These are phyloP conservation scores for Gorgonomyces haynaldii DNA, from an alignment of 192 early-diverging fungal genomes.

Conservation along the genomic window DNA sequence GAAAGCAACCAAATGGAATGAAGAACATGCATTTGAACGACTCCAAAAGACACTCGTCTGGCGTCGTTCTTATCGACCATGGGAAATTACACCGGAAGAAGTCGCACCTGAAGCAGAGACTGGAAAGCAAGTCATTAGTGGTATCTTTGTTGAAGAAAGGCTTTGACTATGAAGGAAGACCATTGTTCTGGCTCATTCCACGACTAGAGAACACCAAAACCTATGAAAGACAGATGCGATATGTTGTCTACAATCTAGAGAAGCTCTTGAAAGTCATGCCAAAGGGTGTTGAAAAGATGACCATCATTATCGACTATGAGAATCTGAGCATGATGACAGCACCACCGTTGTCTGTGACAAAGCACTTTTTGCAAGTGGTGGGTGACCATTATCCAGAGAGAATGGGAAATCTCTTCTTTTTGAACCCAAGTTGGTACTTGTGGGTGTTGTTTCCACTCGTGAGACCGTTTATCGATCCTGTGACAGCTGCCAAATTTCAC, in stretches of 20 bases:
- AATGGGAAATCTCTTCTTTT: conserved; percentile 53
- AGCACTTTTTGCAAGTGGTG: conserved; percentile 60
- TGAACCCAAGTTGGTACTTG: conserved; percentile 79
- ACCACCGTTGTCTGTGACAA: conserved; percentile 24
- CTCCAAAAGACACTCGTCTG: conserved; percentile 68
- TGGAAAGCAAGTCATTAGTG: conserved; percentile 77
- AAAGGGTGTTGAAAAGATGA: conserved; percentile 60
- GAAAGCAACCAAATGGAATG: conserved; percentile 59
- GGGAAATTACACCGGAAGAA: conserved; percentile 54
- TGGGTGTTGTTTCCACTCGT: conserved; percentile 70
- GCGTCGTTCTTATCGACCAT: conserved; percentile 61
- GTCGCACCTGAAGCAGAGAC: conserved; percentile 65
- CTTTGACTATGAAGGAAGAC: conserved; percentile 64
- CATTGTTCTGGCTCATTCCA: conserved; percentile 41
- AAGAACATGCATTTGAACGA: conserved; percentile 46
- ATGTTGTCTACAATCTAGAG: conserved; percentile 76
- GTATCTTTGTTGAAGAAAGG: conserved; percentile 48
- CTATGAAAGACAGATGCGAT: conserved; percentile 60
- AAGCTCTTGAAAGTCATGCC: conserved; percentile 58
- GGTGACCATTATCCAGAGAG: conserved; percentile 86
- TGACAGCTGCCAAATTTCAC: conserved; percentile 76
- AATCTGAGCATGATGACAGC: conserved; percentile 62
- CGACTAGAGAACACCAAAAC: conserved; percentile 64
- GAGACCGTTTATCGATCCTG: conserved; percentile 82
- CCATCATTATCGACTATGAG: conserved; percentile 73